phyloP scores from a whole-genome alignment of 108 stramenopile genomes.

The Stephanodiscus minutulus region DNA sequence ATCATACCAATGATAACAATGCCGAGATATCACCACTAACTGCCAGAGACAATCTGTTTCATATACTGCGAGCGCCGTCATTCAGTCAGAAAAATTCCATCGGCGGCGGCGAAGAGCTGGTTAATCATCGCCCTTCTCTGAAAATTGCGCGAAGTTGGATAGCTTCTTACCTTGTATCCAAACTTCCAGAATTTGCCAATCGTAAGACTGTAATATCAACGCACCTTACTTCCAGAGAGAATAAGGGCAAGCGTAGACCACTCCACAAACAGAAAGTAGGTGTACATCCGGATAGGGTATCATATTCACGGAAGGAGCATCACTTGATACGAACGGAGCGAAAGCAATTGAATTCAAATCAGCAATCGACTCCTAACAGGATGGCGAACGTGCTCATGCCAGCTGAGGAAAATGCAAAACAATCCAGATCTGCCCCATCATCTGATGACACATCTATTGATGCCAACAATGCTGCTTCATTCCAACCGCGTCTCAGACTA shows the following conservation, averaged over 20 bases:
- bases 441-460: too few species aligned
- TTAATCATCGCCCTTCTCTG: not conserved
- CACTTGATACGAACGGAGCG: not conserved
- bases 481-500: not conserved
- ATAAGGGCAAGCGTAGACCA: not conserved
- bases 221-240: not conserved
- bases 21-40: not conserved
- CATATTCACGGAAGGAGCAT: not conserved
- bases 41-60: not conserved
- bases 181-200: not conserved
- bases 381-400: not conserved
- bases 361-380: not conserved
- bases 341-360: not conserved
- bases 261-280: not conserved
- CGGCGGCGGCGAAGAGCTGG: not conserved
- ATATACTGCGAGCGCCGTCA: not conserved
- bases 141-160: not conserved
- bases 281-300: not conserved
- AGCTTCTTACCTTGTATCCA: not conserved
- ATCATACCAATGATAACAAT: not conserved
- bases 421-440: too few species aligned
- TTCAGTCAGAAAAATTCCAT: not conserved
- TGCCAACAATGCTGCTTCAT: not conserved
- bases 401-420: too few species aligned
- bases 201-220: not conserved